Evolutionary conservation across 331 rosid species (phyloP).

Genomic region (Quercus lobata): DNA sequence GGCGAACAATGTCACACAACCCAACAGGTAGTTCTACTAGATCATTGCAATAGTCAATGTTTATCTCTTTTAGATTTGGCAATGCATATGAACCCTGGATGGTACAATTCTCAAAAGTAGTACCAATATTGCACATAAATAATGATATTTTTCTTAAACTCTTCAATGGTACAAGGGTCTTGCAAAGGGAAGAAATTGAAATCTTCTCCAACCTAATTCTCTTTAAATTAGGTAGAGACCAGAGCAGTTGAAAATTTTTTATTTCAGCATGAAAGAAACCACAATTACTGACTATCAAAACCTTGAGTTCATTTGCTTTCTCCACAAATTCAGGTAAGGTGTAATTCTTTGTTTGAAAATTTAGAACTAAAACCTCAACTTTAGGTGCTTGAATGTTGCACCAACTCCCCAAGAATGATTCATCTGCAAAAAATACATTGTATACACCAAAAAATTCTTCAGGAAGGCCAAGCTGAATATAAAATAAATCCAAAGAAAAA

Average conservation of each 20-base stretch:
- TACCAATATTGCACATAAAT: conserved; percentile 41
- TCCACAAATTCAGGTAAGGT: conserved; percentile 43
- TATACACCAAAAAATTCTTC: too few relatives aligned
- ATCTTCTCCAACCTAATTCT: conserved; percentile 56
- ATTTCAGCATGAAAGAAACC: conserved; percentile 38
- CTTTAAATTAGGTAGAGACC: conserved; percentile 20
- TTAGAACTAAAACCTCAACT: conserved; percentile 55
- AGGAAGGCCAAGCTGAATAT: too few relatives aligned
- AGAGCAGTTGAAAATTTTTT: conserved; percentile 26
- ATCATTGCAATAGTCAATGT: conserved; percentile 56
- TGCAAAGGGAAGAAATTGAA: conserved; percentile 35
- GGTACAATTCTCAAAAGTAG: conserved; percentile 24
- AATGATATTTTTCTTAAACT: conserved; percentile 46
- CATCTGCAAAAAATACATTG: conserved; percentile 35
- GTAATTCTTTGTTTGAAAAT: conserved; percentile 39
- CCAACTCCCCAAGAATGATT: conserved; percentile 43
- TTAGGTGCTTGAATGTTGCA: conserved; percentile 38
- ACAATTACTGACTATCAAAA: conserved; percentile 44
- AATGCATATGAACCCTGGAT: conserved; percentile 32
- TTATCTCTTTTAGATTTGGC: conserved; percentile 51
- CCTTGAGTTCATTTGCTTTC: conserved; percentile 48
- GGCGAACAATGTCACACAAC: conserved; percentile 21
- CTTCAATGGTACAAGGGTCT: conserved; percentile 15
- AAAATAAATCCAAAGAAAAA: too few relatives aligned
- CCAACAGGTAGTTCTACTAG: conserved; percentile 38